Percentiles rank a stretch among this genome's conserved stretches.
Evolutionary conservation across 164 flowering plant species (phyloP).

Genomic region (Nymphaea colorata): DNA sequence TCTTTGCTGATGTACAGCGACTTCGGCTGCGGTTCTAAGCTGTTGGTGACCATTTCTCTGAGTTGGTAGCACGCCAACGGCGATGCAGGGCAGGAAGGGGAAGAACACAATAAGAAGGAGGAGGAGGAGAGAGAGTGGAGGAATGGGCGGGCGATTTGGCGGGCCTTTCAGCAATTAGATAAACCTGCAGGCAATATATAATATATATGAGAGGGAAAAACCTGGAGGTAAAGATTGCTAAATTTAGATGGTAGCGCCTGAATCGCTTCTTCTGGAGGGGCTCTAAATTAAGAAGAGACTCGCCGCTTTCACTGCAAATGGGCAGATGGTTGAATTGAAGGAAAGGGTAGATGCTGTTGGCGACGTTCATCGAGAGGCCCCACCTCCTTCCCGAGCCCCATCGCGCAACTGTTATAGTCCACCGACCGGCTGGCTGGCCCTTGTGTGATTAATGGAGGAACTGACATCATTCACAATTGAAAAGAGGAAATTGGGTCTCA

Average conservation of each 20-base stretch:
- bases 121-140: background rate
- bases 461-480: background rate
- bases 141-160: background rate
- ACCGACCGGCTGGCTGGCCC: background rate
- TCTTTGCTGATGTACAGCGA: constrained; percentile 35
- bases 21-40: constrained; percentile 14
- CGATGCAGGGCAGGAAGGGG: background rate
- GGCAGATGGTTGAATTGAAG: background rate
- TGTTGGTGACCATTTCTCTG: constrained; percentile 9
- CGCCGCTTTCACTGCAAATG: background rate
- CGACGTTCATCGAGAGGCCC: background rate
- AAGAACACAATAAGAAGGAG: background rate
- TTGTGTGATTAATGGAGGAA: background rate
- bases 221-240: no score
- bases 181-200: no score
- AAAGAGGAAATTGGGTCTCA: background rate
- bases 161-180: no score
- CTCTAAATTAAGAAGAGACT: no score
- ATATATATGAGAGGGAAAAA: no score
- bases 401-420: background rate
- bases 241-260: no score
- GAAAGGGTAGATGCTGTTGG: background rate
- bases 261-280: no score
- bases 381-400: no score
- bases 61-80: background rate